Base-by-base conservation (phyloP, 495 filamentous ascomycete species). In the Penicillium angulare region DNA sequence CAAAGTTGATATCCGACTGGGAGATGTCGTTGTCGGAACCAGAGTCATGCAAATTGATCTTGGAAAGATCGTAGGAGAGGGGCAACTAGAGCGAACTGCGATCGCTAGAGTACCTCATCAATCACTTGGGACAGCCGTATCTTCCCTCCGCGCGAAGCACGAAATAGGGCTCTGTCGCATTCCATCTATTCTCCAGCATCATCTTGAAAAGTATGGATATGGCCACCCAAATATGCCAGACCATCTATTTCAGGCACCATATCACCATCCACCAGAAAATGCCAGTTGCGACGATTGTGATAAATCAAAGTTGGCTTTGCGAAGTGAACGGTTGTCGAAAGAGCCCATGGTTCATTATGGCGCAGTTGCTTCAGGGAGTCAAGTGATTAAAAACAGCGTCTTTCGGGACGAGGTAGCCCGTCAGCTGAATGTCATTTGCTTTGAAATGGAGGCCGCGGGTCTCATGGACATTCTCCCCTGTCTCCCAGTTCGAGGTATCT, bases 391-490 rank as follows among this genome's bases (percentile, higher is more conserved):
- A 34, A 35, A 66, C 52, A 60, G 59, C 13, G 48, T 32, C 3
- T 40, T 42, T 5, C 58, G 74, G 27, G 71, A 75, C 47, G 24
- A 51, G n/a, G 31, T 73, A 20, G 50, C 47, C 9, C 22, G n/a
- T 43, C 32, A 61, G 13, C 13, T 50, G 0, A 48, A 57, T 24
- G 52, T 76, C 13, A 50, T 76, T 3, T 76, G 67, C 36, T 72
- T 79, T 43, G 73, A 78, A 43, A 79, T 75, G 67, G 74, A 80
- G 50, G 66, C n/a, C n/a, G n/a, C n/a, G n/a, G n/a, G n/a, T n/a
- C n/a, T n/a, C n/a, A n/a, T n/a, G n/a, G n/a, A n/a, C 70, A 36
- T 21, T 10, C 33, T 66, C 3, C 64, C 54, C 31, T 72, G 57
- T 43, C 58, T 72, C n/a, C n/a, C n/a, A n/a, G n/a, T n/a, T n/a